Percentiles rank a stretch among this genome's conserved stretches.
Evolutionary conservation across 768 basidiomycete genomes (phyloP).

Genomic region (Tricholoma bakamatsutake): DNA sequence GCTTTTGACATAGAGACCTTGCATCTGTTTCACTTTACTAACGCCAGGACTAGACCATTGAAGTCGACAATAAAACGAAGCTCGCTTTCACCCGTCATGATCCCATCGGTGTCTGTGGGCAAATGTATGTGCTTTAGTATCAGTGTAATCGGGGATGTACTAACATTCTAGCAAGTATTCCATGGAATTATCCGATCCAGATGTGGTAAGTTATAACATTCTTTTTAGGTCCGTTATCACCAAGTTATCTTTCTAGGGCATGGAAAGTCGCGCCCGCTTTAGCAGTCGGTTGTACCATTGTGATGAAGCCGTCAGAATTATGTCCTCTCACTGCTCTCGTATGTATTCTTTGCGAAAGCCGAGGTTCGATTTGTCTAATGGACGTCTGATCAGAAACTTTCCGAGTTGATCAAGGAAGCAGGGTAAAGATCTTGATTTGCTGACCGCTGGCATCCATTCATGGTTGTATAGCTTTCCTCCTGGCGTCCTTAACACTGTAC

Average conservation of each 20-base stretch:
- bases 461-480: slow-evolving; percentile 64
- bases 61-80: slow-evolving; percentile 75
- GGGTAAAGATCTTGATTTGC: slow-evolving; percentile 44
- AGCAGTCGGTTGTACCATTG: slow-evolving; percentile 86
- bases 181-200: slow-evolving; percentile 90
- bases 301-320: slow-evolving; percentile 92
- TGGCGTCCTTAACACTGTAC: slow-evolving; percentile 86
- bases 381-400: slow-evolving; percentile 55
- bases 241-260: slow-evolving; percentile 35
- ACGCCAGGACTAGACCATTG: slow-evolving; percentile 49
- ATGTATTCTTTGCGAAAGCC: slow-evolving; percentile 15
- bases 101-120: slow-evolving; percentile 91
- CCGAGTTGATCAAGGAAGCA: slow-evolving; percentile 75
- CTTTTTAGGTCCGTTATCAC: background rate
- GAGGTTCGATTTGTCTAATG: background rate
- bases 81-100: slow-evolving; percentile 84
- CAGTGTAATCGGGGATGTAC: background rate
- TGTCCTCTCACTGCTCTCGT: slow-evolving; percentile 82
- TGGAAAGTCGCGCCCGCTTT: slow-evolving; percentile 96
- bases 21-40: slow-evolving; percentile 1
- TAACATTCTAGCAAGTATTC: slow-evolving; percentile 48
- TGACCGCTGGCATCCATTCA: slow-evolving; percentile 10
- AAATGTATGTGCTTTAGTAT: slow-evolving; percentile 53
- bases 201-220: slow-evolving; percentile 60
- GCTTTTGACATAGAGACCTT: background rate